These are phyloP conservation scores for Fraxinus quadrangulata DNA, from an alignment of 257 asterid species.

Conservation along the genomic window DNA sequence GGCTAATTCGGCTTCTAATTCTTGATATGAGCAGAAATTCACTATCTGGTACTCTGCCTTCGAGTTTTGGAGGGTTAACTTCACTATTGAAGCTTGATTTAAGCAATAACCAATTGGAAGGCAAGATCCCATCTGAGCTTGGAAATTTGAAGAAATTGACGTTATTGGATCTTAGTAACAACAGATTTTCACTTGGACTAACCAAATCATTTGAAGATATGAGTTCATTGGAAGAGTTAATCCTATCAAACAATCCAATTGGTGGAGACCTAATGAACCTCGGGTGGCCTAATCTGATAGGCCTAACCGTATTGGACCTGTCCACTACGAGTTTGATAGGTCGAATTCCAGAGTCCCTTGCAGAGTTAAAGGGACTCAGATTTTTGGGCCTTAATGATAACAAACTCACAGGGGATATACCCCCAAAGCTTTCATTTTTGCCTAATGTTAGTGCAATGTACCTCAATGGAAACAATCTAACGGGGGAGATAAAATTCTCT, in stretches of 20 bases:
- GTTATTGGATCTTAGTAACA: constrained; percentile 70
- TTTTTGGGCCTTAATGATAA: constrained; percentile 77
- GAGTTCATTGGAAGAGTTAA: constrained; percentile 65
- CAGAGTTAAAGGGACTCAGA: constrained; percentile 55
- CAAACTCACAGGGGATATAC: constrained; percentile 59
- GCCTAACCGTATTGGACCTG: constrained; percentile 57
- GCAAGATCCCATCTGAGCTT: constrained; percentile 50
- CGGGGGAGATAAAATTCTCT: constrained; percentile 72
- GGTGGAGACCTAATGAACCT: constrained; percentile 62
- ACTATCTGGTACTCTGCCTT: constrained; percentile 59
- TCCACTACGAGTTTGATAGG: constrained; percentile 74
- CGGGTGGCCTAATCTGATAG: constrained; percentile 49
- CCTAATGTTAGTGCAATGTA: constrained; percentile 70
- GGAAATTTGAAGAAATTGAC: constrained; percentile 56
- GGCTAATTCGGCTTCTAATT: constrained; percentile 56
- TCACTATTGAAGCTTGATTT: constrained; percentile 80
- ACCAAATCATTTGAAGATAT: constrained; percentile 55
- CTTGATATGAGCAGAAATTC: constrained; percentile 74
- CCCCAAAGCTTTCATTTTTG: constrained; percentile 35
- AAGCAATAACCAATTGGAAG: constrained; percentile 56
- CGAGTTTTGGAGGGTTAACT: constrained; percentile 43
- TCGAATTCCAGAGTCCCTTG: constrained; percentile 66
- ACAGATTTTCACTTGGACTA: constrained; percentile 63
- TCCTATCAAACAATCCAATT: constrained; percentile 70
- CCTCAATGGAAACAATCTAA: constrained; percentile 76